phyloP scores from a whole-genome alignment of 2,329 filamentous ascomycete species.

The Beauveria sp. region DNA sequence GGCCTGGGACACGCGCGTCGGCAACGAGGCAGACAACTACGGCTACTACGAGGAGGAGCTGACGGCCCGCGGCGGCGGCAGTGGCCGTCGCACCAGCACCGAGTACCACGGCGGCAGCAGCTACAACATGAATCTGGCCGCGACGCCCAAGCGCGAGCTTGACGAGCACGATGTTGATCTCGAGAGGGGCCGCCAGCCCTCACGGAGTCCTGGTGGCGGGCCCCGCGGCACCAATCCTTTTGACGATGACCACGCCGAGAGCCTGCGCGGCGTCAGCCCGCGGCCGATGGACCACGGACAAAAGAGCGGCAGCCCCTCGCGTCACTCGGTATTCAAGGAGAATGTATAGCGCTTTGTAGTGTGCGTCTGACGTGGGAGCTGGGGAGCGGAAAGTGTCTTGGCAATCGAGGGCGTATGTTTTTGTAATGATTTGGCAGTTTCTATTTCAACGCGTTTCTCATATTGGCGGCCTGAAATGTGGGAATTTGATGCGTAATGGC shows the following conservation, averaged over 20 bases:
- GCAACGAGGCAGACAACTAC: slow-evolving; percentile 61
- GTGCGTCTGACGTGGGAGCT: slow-evolving; percentile 5
- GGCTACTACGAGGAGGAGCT: slow-evolving; percentile 69
- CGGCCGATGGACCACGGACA: slow-evolving; percentile 54
- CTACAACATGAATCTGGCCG: slow-evolving; percentile 43
- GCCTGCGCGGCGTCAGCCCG: slow-evolving; percentile 67
- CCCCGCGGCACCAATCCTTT: slow-evolving; percentile 53
- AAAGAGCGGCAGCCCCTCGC: slow-evolving; percentile 25
- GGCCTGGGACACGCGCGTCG: slow-evolving; percentile 77
- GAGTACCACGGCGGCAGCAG: slow-evolving; percentile 29
- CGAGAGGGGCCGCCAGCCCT: slow-evolving; percentile 33
- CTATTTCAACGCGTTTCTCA: neutral
- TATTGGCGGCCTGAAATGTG: neutral
- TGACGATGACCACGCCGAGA: slow-evolving; percentile 54
- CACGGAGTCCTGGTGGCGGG: slow-evolving; percentile 34
- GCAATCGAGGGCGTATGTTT: neutral
- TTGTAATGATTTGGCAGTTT: neutral
- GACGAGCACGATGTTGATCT: slow-evolving; percentile 18
- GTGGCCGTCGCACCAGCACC: slow-evolving; percentile 22
- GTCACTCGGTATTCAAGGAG: slow-evolving; percentile 59
- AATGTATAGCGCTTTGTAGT: slow-evolving; percentile 42
- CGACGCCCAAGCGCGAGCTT: slow-evolving; percentile 25
- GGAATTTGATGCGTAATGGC: neutral
- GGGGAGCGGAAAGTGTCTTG: neutral
- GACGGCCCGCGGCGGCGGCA: slow-evolving; percentile 15